Conservation (phyloP, 2,329 filamentous ascomycete species). For the Ceratocystis albifundus region DNA sequence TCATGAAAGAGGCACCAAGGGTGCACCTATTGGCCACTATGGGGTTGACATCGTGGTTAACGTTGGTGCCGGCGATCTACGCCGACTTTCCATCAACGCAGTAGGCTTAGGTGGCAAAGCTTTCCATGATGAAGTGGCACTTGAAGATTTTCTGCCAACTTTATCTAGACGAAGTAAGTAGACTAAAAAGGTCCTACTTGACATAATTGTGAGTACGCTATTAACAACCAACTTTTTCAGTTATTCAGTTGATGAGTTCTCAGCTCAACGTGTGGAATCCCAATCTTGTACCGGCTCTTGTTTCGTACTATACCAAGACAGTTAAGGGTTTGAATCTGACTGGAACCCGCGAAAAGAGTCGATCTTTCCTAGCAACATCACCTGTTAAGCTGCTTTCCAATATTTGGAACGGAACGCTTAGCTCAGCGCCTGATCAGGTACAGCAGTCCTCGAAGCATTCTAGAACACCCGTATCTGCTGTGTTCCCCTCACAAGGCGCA, state of each 20-base stretch:
- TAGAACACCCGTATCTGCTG: slow-evolving; percentile 31
- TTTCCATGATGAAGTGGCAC: slow-evolving; percentile 61
- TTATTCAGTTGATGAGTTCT: slow-evolving; percentile 58
- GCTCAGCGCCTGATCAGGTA: slow-evolving; percentile 31
- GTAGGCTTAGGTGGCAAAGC: slow-evolving; percentile 56
- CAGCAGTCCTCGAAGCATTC: slow-evolving; percentile 32
- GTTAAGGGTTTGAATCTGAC: slow-evolving; percentile 57
- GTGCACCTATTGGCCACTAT: slow-evolving; percentile 53
- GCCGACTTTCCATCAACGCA: slow-evolving; percentile 40
- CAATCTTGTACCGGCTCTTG: slow-evolving; percentile 52
- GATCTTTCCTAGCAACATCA: slow-evolving; percentile 64
- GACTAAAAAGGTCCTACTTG: background rate
- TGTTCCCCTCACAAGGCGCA: slow-evolving; percentile 28
- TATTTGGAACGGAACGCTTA: slow-evolving; percentile 49
- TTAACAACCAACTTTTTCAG: slow-evolving; percentile 32
- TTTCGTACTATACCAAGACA: slow-evolving; percentile 68
- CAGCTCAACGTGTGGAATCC: slow-evolving; percentile 59
- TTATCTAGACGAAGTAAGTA: slow-evolving; percentile 59
- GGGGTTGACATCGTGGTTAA: slow-evolving; percentile 62
- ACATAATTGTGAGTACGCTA: background rate
- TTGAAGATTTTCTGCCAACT: slow-evolving; percentile 62
- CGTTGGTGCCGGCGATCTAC: slow-evolving; percentile 42
- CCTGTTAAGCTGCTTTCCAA: slow-evolving; percentile 84
- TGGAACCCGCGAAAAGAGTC: slow-evolving; percentile 51
- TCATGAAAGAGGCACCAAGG: slow-evolving; percentile 53